A percentile compares a stretch with the other conserved stretches of the same genome.
phyloP scores from a whole-genome alignment of 306 rosid genomes.

The Styphnolobium japonicum region DNA sequence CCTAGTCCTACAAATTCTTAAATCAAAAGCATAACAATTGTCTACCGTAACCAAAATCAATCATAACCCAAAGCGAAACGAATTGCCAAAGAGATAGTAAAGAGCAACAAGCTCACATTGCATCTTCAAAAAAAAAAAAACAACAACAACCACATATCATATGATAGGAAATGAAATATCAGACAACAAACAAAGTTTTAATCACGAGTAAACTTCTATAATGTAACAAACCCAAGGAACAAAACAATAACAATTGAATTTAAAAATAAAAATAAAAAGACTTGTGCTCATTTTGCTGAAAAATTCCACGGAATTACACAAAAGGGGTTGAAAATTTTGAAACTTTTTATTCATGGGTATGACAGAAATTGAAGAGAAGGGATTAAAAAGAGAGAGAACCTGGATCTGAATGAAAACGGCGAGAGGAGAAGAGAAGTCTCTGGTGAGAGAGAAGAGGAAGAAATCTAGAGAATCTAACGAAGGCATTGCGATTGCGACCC shows the following conservation, averaged over 20 bases:
- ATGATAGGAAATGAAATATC: background rate
- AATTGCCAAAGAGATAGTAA: background rate
- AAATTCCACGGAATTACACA: background rate
- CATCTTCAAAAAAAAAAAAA: background rate
- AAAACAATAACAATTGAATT: background rate
- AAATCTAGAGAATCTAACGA: slow-evolving; percentile 67
- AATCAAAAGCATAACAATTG: background rate
- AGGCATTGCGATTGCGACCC: slow-evolving; percentile 38
- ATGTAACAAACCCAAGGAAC: background rate
- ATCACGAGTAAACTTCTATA: background rate
- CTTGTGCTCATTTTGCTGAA: background rate
- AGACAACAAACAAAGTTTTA: background rate
- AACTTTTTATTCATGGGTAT: background rate
- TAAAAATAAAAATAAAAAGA: background rate
- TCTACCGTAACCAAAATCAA: background rate
- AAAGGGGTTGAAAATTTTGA: background rate
- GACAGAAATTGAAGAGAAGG: background rate
- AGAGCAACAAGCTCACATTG: background rate
- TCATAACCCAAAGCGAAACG: background rate
- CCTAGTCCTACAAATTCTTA: background rate
- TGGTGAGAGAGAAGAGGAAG: slow-evolving; percentile 69
- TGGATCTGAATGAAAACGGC: slow-evolving; percentile 76
- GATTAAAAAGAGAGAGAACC: slow-evolving; percentile 37
- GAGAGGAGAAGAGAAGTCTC: slow-evolving; percentile 42
- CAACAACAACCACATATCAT: background rate